These are phyloP conservation scores for Eucalyptus pauciflora DNA, from an alignment of 345 rosid genomes.

Conservation along the genomic window DNA sequence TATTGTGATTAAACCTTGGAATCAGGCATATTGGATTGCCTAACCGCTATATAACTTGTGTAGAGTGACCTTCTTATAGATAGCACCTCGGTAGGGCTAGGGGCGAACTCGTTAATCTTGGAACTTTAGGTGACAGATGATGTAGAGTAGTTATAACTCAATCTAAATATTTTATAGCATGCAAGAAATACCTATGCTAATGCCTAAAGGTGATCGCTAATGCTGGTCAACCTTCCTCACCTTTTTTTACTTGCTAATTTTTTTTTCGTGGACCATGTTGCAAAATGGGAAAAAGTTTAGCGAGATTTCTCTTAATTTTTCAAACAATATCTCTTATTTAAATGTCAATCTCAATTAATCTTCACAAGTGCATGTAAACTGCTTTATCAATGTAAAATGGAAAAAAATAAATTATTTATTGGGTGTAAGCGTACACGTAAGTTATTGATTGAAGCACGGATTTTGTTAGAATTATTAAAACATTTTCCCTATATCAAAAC, in stretches of 20 bases:
- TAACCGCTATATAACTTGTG: not conserved
- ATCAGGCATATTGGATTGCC: not conserved
- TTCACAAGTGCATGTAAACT: not conserved
- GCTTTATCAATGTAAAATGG: not conserved
- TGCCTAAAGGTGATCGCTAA: not conserved
- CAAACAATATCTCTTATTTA: not conserved
- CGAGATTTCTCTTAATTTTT: not conserved
- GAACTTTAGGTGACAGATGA: not conserved
- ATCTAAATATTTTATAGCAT: not conserved
- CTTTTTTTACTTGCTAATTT: not conserved
- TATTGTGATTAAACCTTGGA: not conserved
- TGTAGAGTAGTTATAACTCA: not conserved
- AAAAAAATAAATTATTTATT: not conserved
- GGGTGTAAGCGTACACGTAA: not conserved
- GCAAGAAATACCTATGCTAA: not conserved
- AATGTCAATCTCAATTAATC: not conserved
- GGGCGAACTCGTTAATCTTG: not conserved
- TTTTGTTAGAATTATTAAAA: not conserved
- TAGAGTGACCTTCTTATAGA: not conserved
- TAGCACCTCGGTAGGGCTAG: not conserved
- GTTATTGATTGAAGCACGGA: accelerated
- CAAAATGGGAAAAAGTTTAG: not conserved
- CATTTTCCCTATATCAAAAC: not conserved
- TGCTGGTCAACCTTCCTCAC: not conserved
- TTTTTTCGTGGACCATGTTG: not conserved